phyloP scores from a whole-genome alignment of 1,284 basidiomycete genomes.

The Melampsora larici-populina region DNA sequence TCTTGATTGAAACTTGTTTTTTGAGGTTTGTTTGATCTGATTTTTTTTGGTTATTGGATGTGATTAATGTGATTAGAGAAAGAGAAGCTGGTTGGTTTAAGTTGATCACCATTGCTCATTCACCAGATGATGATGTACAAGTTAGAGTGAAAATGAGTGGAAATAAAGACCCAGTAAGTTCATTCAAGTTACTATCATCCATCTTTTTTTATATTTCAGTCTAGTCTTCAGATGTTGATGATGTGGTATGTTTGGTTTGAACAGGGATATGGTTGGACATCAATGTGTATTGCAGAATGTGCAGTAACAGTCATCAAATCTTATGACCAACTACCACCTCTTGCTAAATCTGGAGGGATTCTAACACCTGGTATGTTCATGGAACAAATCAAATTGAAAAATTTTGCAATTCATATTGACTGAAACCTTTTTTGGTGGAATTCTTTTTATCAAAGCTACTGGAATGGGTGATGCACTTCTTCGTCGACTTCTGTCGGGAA shows the following conservation, averaged over 20 bases:
- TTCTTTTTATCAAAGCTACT: constrained; percentile 1
- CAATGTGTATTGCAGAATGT: constrained; percentile 47
- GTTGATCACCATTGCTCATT: constrained; percentile 47
- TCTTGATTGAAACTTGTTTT: not conserved
- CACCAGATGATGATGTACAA: constrained; percentile 46
- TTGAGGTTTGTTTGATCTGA: not conserved
- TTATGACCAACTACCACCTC: constrained; percentile 47
- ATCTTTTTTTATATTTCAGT: not conserved
- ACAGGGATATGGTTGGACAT: constrained; percentile 48
- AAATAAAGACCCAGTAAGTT: constrained; percentile 48
- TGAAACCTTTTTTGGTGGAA: not conserved
- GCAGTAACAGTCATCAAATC: constrained; percentile 48
- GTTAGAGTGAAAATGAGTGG: constrained; percentile 46
- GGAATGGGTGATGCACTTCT: constrained; percentile 33
- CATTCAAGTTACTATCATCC: not conserved
- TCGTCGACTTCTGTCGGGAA: constrained; percentile 12
- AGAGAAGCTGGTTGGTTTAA: constrained; percentile 49
- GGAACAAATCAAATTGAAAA: not conserved
- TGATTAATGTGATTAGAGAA: constrained; percentile 2
- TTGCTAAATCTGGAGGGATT: constrained; percentile 49
- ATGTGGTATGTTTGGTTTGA: not conserved
- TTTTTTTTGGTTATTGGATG: not conserved
- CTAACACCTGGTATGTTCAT: constrained; percentile 46
- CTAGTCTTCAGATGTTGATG: not conserved
- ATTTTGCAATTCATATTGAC: not conserved